Conservation (phyloP, 78 protist genomes). For the Isochrysis galbana region DNA sequence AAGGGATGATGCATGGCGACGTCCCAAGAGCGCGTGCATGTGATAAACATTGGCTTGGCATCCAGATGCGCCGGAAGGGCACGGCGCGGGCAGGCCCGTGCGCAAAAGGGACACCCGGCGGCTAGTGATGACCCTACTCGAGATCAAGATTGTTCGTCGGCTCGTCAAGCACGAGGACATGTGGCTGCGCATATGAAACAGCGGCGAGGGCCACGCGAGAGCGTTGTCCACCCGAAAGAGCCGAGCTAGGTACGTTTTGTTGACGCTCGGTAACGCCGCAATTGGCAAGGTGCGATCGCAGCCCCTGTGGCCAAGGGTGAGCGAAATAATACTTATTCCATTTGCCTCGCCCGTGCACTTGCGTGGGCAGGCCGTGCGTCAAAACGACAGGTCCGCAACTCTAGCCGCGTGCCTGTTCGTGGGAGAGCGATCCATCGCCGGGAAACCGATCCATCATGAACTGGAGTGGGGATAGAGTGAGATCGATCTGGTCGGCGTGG, state of each 20-base stretch:
- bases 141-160: constrained; percentile 66
- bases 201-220: constrained; percentile 47
- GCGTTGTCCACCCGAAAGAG: constrained; percentile 44
- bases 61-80: constrained; percentile 50
- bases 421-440: neutral
- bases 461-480: constrained; percentile 17
- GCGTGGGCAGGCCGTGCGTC: no score
- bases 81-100: no score
- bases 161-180: constrained; percentile 58
- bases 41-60: no score
- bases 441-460: neutral
- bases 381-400: no score
- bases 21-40: no score
- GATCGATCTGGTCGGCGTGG: constrained; percentile 52
- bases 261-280: neutral
- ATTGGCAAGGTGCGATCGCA: neutral
- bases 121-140: no score
- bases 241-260: neutral
- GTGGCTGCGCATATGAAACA: constrained; percentile 31
- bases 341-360: no score
- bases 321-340: no score
- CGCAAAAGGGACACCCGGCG: no score
- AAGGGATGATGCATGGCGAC: no score
- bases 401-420: neutral
- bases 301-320: neutral